Conservation (phyloP, 1,139 yeast genomes). For the Yamadazyma atmosphaerica region DNA sequence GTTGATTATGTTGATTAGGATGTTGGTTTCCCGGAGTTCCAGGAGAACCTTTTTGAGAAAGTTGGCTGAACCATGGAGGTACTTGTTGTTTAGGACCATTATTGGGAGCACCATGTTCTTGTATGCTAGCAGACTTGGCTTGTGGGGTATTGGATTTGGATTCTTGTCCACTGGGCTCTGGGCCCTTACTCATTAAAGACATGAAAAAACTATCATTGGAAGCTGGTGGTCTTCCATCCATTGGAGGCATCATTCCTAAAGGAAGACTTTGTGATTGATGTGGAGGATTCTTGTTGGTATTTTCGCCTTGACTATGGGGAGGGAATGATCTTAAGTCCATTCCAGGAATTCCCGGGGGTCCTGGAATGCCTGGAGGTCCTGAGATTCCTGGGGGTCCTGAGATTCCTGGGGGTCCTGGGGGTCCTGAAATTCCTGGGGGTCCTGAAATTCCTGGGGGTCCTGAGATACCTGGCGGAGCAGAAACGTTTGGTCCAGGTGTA, state of each 20-base stretch:
- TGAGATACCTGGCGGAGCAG: constrained; percentile 12
- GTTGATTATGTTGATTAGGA: constrained; percentile 13
- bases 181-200: constrained; percentile 48
- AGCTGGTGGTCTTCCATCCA: constrained; percentile 9
- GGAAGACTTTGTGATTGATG: too few species aligned
- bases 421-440: constrained; percentile 5
- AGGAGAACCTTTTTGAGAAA: constrained; percentile 9
- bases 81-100: constrained; percentile 8
- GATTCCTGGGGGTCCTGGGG: constrained; percentile 6
- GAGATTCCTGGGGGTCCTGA: constrained; percentile 6
- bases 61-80: constrained; percentile 17
- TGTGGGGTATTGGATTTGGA: constrained; percentile 1
- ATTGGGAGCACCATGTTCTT: constrained; percentile 5
- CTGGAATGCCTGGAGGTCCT: constrained; percentile 6
- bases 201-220: constrained; percentile 53
- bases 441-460: constrained; percentile 8
- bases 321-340: too few species aligned
- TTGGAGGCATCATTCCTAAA: constrained; percentile 5
- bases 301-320: too few species aligned
- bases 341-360: too few species aligned
- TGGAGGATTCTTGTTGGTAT: too few species aligned
- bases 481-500: too few species aligned
- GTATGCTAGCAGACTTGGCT: background rate
- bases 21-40: constrained; percentile 13
- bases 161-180: constrained; percentile 6